Conservation (phyloP, 2,329 filamentous ascomycete species). For the Fusarium palustre region DNA sequence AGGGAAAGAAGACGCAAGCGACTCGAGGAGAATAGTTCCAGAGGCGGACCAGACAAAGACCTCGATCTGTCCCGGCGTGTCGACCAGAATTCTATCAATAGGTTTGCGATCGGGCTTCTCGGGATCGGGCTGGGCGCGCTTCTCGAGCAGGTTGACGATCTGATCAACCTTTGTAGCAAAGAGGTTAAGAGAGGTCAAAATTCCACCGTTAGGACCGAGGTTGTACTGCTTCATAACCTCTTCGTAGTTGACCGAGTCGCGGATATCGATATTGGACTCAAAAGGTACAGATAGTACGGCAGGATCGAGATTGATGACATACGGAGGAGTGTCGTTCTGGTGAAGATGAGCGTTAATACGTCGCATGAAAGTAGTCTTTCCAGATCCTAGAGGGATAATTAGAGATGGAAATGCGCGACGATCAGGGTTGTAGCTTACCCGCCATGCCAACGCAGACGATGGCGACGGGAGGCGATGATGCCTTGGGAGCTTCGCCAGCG, state of each 20-base stretch:
- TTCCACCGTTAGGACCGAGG: conserved; percentile 95
- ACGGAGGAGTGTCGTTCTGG: conserved; percentile 81
- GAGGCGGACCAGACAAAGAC: conserved; percentile 99
- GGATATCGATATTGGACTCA: conserved; percentile 97
- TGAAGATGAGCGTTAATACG: conserved; percentile 95
- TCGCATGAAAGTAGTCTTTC: conserved; percentile 99
- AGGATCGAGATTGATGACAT: conserved; percentile 97
- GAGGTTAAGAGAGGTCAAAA: conserved; percentile 93
- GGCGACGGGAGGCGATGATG: conserved; percentile 70
- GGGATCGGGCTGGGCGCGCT: conserved; percentile 76
- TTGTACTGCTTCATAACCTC: conserved; percentile 99
- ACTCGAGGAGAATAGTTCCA: conserved; percentile 92
- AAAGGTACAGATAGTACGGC: conserved; percentile 94
- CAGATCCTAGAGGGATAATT: conserved; percentile 71
- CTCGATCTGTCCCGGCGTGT: conserved; percentile 97
- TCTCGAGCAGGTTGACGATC: conserved; percentile 88
- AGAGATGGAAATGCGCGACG: conserved; percentile 11
- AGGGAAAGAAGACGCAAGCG: conserved; percentile 91
- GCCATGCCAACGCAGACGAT: conserved; percentile 99
- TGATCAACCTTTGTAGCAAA: conserved; percentile 99
- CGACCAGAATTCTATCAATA: conserved; percentile 87
- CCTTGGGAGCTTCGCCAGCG: conserved; percentile 44
- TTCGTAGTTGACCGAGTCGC: conserved; percentile 98
- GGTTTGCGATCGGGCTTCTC: conserved; percentile 70
- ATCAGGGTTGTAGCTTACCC: conserved; percentile 61